phyloP scores from a whole-genome alignment of 2,329 filamentous ascomycete genomes.

The Neonectria faginata region DNA sequence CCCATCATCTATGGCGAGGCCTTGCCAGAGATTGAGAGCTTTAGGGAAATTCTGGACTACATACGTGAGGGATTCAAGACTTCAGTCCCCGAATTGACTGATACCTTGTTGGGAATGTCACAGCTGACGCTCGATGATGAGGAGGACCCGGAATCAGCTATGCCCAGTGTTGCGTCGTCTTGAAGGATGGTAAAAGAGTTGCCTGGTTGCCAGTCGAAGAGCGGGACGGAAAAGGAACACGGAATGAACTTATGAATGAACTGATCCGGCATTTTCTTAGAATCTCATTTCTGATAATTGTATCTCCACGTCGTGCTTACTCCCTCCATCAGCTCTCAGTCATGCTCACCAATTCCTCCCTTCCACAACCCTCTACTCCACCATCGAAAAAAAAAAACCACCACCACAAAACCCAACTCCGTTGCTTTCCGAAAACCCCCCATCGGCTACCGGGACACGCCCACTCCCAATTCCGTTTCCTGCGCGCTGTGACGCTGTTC shows the following conservation, averaged over 20 bases:
- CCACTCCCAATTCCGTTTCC: not conserved
- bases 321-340: not conserved
- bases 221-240: not conserved
- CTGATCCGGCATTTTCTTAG: not conserved
- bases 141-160: no score
- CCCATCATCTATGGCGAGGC: no score
- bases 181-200: no score
- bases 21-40: no score
- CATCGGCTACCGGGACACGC: constrained; percentile 8
- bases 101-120: no score
- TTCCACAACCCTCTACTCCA: not conserved
- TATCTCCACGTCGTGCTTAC: not conserved
- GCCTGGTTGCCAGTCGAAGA: no score
- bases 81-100: no score
- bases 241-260: not conserved
- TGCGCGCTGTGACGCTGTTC: not conserved
- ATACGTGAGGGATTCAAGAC: no score
- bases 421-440: constrained; percentile 16
- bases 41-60: no score
- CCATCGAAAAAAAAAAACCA: not conserved
- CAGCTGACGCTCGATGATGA: no score
- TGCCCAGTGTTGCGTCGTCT: no score
- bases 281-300: not conserved
- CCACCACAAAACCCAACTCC: not conserved
- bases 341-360: not conserved